phyloP scores from a whole-genome alignment of 345 rosid species.

The Eucalyptus regnans region DNA sequence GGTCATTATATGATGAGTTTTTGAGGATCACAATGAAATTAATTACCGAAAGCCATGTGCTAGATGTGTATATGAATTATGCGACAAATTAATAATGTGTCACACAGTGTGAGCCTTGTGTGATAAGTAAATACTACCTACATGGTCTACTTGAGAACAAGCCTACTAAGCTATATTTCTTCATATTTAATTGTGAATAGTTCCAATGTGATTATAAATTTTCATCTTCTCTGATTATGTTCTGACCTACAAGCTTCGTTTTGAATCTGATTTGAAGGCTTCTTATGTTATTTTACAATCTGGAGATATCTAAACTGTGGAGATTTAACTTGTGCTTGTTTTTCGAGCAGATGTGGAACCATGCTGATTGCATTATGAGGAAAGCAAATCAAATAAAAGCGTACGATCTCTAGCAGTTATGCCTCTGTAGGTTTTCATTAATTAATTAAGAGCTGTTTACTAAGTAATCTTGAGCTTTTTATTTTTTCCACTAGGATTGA shows the following conservation, averaged over 20 bases:
- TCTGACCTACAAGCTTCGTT: neutral
- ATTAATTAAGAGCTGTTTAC: neutral
- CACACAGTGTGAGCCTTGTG: neutral
- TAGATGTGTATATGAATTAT: neutral
- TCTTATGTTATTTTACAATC: neutral
- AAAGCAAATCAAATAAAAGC: constrained; percentile 70
- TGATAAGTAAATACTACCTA: neutral
- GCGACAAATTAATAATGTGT: neutral
- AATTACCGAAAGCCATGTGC: neutral
- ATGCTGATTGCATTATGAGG: constrained; percentile 59
- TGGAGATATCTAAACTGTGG: neutral
- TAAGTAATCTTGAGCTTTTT: neutral
- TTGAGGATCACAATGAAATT: neutral
- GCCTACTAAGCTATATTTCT: neutral
- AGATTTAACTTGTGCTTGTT: neutral
- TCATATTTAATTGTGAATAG: neutral
- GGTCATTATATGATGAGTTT: neutral
- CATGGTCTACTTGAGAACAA: neutral
- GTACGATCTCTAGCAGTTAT: constrained; percentile 23
- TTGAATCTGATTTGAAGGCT: neutral
- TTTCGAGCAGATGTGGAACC: constrained; percentile 77
- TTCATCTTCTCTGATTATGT: neutral
- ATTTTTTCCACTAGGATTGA: constrained; percentile 35
- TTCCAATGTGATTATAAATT: neutral
- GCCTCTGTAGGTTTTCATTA: neutral